Evolutionary conservation across 345 rosid species (phyloP), one percentile per base, ranked within the genome.

Genomic region (Pseudoturritis turrita): DNA sequence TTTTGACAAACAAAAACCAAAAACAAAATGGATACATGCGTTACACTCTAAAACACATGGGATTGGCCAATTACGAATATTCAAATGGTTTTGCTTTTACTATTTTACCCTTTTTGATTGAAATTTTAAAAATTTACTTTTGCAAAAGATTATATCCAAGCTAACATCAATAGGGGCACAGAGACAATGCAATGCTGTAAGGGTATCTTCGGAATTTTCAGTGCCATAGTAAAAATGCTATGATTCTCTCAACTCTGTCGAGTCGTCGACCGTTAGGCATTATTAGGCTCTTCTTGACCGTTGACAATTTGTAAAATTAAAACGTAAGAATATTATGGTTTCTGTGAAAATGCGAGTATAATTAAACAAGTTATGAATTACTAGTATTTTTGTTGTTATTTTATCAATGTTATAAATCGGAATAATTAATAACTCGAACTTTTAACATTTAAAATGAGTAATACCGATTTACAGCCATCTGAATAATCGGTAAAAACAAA

Each of bases 221-320:
- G 15, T 49, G 19, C 44, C 65, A 57, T 56, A 26, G 51, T 47
- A 40, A 45, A n/a, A 45, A 46, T 65, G 62, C 29, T 64, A 54
- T 5, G 71, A 55, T 64, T 54, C 57, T 62, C 70, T 72, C 18
- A 10, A 64, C 64, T 33, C 28, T 21, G 13, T 31, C n/a, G n/a
- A n/a, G n/a, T n/a, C n/a, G n/a, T n/a, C 39, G 64, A 73, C 65
- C 65, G 71, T 72, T 72, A 29, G 45, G 45, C 61, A 60, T 36
- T 60, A 26, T 12, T 45, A 45, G 40, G 67, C 67, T 49, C 46
- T 60, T 50, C n/a, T n/a, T n/a, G 58, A n/a, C 23, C 37, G 13
- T 26, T 60, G 52, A 26, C 65, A 45, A 63, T 44, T 6, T 28
- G 26, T 28, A 10, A 15, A 28, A 10, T 15, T 1, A n/a, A 6